Conservation (phyloP, 1,139 yeast genomes). For the Hansenula sp. region DNA sequence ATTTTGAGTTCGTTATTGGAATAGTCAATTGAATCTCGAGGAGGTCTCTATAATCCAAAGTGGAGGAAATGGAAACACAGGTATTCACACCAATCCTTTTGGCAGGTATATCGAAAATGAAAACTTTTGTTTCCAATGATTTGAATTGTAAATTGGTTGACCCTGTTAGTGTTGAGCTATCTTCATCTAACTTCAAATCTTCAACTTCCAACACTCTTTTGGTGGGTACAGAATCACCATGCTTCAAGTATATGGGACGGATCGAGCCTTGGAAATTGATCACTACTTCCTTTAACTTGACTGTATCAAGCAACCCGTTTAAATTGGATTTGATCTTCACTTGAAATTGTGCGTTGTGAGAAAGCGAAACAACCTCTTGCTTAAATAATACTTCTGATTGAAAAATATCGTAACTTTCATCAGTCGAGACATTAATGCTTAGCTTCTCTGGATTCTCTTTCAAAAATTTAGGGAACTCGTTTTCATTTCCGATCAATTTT, state of each 20-base stretch:
- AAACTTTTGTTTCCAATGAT: conserved; percentile 9
- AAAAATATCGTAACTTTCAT: conserved; percentile 21
- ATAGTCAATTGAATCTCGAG: conserved; percentile 19
- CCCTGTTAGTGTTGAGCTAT: conserved; percentile 3
- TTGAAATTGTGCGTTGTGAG: conserved; percentile 26
- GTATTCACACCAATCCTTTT: conserved; percentile 16
- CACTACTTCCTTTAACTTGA: conserved; percentile 20
- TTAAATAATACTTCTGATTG: conserved; percentile 20
- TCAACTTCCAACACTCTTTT: neutral
- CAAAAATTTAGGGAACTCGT: conserved; percentile 5
- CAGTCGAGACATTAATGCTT: conserved; percentile 19
- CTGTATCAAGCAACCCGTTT: conserved; percentile 20
- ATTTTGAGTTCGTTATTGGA: conserved; percentile 11
- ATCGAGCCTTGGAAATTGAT: conserved; percentile 21
- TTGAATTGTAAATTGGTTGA: conserved; percentile 12
- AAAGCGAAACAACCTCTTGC: conserved; percentile 18
- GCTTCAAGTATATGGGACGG: conserved; percentile 15
- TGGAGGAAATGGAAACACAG: conserved; percentile 10
- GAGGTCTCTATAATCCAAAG: conserved; percentile 6
- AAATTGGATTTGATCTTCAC: conserved; percentile 23
- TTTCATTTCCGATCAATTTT: neutral
- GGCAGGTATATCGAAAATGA: conserved; percentile 13
- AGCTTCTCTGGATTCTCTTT: conserved; percentile 9
- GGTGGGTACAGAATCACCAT: conserved; percentile 9
- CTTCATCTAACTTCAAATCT: conserved; percentile 6